These are phyloP conservation scores for Xerocomellus dryophilus DNA, from an alignment of 768 basidiomycete species.

Conservation along the genomic window DNA sequence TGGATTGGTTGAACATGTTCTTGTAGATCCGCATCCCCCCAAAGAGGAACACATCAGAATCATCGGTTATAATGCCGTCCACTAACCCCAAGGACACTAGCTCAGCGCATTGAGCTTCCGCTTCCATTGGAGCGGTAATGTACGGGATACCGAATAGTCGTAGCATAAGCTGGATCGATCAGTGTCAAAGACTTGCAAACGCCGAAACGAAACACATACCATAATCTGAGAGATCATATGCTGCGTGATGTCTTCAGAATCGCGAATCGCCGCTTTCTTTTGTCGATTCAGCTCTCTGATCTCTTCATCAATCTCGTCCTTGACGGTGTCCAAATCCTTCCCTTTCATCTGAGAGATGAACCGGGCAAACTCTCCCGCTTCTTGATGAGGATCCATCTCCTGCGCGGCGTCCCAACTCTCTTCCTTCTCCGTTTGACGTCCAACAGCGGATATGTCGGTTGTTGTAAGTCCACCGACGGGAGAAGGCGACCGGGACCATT, in stretches of 20 bases:
- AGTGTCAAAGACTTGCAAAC: conserved; percentile 1
- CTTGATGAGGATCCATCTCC: conserved; percentile 75
- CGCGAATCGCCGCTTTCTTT: conserved; percentile 84
- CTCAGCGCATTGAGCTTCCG: conserved; percentile 97
- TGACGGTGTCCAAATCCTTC: conserved; percentile 73
- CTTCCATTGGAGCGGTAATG: conserved; percentile 98
- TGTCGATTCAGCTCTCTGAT: conserved; percentile 78
- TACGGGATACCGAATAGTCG: conserved; percentile 96
- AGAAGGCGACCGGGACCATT: conserved; percentile 42
- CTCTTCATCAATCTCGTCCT: conserved; percentile 89
- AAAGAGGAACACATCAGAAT: conserved; percentile 98
- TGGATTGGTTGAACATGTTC: conserved; percentile 99
- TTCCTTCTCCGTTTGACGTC: conserved; percentile 25
- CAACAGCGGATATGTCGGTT: conserved; percentile 11
- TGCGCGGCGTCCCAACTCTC: conserved; percentile 80
- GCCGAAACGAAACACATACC: conserved; percentile 36
- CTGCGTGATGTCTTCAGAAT: conserved; percentile 92
- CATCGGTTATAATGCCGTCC: conserved; percentile 98
- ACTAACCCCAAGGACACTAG: conserved; percentile 82
- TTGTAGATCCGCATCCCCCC: conserved; percentile 95
- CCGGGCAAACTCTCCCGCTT: conserved; percentile 87
- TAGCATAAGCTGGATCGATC: conserved; percentile 66
- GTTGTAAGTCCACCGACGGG: conserved; percentile 15
- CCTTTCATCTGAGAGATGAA: conserved; percentile 92
- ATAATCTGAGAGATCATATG: conserved; percentile 90